A percentile compares a stretch with the other conserved stretches of the same genome.
Evolutionary conservation across 208 protist species (phyloP).

Genomic region (Trypanosoma cruzi): DNA sequence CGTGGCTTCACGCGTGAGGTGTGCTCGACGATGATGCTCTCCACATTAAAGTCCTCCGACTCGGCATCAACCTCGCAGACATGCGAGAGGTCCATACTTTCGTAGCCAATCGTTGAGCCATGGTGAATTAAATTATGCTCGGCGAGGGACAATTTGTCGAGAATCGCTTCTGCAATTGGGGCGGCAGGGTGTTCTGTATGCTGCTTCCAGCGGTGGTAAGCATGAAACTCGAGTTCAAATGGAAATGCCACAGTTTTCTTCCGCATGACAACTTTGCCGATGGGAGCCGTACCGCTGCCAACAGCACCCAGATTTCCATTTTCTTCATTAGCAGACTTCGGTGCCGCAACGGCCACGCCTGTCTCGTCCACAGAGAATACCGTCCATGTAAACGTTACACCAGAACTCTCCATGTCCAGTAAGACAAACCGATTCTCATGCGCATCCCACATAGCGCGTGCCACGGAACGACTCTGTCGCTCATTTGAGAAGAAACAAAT

Average conservation of each 20-base stretch:
- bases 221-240: slow-evolving; percentile 84
- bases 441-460: slow-evolving; percentile 80
- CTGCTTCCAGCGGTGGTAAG: slow-evolving; percentile 83
- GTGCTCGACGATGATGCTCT: slow-evolving; percentile 89
- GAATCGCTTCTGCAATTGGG: slow-evolving; percentile 74
- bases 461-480: slow-evolving; percentile 70
- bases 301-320: slow-evolving; percentile 3
- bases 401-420: slow-evolving; percentile 83
- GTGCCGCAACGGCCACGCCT: slow-evolving; percentile 19
- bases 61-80: slow-evolving; percentile 80
- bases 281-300: neutral
- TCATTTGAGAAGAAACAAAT: slow-evolving; percentile 89
- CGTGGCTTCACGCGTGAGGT: slow-evolving; percentile 66
- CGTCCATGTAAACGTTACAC: slow-evolving; percentile 81
- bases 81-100: slow-evolving; percentile 80
- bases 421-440: slow-evolving; percentile 73
- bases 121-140: slow-evolving; percentile 81
- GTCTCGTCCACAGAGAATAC: slow-evolving; percentile 88
- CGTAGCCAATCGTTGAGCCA: slow-evolving; percentile 78
- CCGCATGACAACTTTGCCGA: slow-evolving; percentile 28
- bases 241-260: slow-evolving; percentile 88
- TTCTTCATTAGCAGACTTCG: neutral
- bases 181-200: slow-evolving; percentile 69
- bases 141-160: slow-evolving; percentile 79
- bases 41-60: slow-evolving; percentile 84